Percentiles rank a stretch among this genome's conserved stretches.
phyloP scores from a whole-genome alignment of 306 rosid genomes.

The Gleditsia sinensis region DNA sequence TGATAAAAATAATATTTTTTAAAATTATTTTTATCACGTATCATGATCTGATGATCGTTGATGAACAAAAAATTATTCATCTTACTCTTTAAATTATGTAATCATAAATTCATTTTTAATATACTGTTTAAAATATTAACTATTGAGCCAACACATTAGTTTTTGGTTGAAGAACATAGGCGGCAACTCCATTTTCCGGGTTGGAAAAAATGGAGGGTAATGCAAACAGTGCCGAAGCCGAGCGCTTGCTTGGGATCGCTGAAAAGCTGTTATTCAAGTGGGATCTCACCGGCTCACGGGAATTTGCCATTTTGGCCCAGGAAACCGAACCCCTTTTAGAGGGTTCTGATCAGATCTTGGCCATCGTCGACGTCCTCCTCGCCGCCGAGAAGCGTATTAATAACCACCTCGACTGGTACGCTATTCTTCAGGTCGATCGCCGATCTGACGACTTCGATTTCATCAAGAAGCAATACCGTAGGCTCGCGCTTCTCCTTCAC shows the following conservation, averaged over 20 bases:
- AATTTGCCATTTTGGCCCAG: slow-evolving; percentile 81
- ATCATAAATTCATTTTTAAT: too few species aligned
- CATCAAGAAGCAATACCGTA: slow-evolving; percentile 69
- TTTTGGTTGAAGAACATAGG: too few species aligned
- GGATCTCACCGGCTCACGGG: slow-evolving; percentile 72
- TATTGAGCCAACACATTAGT: too few species aligned
- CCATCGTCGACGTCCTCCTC: slow-evolving; percentile 72
- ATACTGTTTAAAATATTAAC: too few species aligned
- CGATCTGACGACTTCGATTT: slow-evolving; percentile 55
- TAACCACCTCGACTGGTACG: slow-evolving; percentile 79
- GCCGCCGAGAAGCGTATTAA: slow-evolving; percentile 64
- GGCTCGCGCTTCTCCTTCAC: slow-evolving; percentile 79
- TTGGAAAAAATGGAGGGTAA: slow-evolving; percentile 27
- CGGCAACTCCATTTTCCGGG: neutral
- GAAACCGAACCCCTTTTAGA: slow-evolving; percentile 87
- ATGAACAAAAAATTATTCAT: too few species aligned
- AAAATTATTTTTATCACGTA: too few species aligned
- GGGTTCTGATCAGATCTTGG: slow-evolving; percentile 91
- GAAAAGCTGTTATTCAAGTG: slow-evolving; percentile 76
- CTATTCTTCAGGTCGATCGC: slow-evolving; percentile 66
- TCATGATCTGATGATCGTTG: too few species aligned
- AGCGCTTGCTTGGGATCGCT: slow-evolving; percentile 74
- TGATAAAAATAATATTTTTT: too few species aligned
- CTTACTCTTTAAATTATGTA: too few species aligned
- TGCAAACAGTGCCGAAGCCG: slow-evolving; percentile 69